phyloP scores from a whole-genome alignment of 768 basidiomycete species.

The Leccinum disarticulatum region DNA sequence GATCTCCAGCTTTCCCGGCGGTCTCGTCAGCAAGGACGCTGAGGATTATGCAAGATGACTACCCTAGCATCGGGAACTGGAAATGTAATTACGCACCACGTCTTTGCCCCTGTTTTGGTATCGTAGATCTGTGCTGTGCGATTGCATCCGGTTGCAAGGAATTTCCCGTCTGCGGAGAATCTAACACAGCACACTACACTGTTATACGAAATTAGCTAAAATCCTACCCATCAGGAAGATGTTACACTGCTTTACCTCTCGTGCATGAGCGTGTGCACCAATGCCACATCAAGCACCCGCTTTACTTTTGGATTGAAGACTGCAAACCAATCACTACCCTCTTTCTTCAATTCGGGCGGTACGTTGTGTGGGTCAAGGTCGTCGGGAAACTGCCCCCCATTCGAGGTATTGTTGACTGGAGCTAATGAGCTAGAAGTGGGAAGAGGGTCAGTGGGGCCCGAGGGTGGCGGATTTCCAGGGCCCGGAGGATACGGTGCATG shows the following conservation, averaged over 20 bases:
- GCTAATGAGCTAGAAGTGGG: constrained; percentile 26
- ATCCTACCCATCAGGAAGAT: background rate
- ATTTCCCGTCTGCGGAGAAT: constrained; percentile 93
- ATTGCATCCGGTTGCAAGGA: constrained; percentile 94
- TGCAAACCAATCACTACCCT: constrained; percentile 87
- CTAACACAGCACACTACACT: constrained; percentile 89
- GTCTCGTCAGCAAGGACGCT: constrained; percentile 79
- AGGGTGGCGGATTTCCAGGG: constrained; percentile 33
- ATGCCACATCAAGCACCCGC: constrained; percentile 70
- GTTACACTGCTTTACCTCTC: constrained; percentile 60
- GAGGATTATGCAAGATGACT: constrained; percentile 11
- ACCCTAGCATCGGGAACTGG: constrained; percentile 1
- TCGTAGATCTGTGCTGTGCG: constrained; percentile 95
- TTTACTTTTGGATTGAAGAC: constrained; percentile 83
- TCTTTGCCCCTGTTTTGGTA: constrained; percentile 80
- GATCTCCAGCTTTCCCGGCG: constrained; percentile 71
- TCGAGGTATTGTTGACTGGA: constrained; percentile 28
- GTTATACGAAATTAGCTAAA: constrained; percentile 12
- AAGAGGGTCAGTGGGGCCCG: constrained; percentile 26
- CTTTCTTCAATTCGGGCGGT: constrained; percentile 44
- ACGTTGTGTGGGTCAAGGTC: constrained; percentile 35
- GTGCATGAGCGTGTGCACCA: constrained; percentile 87
- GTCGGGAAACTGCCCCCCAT: constrained; percentile 34
- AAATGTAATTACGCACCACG: constrained; percentile 56
- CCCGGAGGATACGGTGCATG: constrained; percentile 33